Conservation (phyloP, 345 rosid species). For the Xanthoceras sorbifolium region DNA sequence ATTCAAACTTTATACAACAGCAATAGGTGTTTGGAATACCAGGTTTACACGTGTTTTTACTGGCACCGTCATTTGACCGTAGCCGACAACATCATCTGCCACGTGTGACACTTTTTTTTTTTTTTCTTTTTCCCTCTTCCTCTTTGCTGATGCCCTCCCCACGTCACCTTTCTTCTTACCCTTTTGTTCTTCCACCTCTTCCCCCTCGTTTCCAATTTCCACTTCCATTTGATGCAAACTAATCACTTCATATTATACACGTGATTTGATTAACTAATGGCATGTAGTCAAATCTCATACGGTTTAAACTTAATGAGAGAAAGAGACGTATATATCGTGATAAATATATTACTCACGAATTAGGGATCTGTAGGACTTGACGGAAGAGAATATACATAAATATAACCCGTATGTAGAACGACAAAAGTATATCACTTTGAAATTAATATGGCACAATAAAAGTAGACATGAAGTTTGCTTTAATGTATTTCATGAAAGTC, state of each 20-base stretch:
- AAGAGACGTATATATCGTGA: too few species aligned
- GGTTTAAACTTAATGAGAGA: too few species aligned
- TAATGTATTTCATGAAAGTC: not conserved
- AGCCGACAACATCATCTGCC: constrained; percentile 54
- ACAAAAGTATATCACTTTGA: too few species aligned
- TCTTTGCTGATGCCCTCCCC: constrained; percentile 19
- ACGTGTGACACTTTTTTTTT: constrained; percentile 55
- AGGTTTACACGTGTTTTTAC: constrained; percentile 57
- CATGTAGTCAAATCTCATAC: too few species aligned
- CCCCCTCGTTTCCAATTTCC: not conserved
- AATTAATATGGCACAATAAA: too few species aligned
- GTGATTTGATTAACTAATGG: too few species aligned
- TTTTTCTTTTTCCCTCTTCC: not conserved
- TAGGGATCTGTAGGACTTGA: too few species aligned
- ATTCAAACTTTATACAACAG: constrained; percentile 38
- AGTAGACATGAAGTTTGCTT: not conserved
- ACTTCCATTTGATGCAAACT: not conserved
- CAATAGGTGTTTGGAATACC: constrained; percentile 15
- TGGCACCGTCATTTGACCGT: constrained; percentile 91
- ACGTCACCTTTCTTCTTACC: constrained; percentile 20
- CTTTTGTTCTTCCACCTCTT: constrained; percentile 11
- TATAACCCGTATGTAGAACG: too few species aligned
- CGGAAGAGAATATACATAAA: too few species aligned
- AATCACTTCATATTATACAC: not conserved
- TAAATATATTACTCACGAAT: too few species aligned